Base-by-base conservation (phyloP, 352 stramenopile genomes). In the Phytophthora megakarya region DNA sequence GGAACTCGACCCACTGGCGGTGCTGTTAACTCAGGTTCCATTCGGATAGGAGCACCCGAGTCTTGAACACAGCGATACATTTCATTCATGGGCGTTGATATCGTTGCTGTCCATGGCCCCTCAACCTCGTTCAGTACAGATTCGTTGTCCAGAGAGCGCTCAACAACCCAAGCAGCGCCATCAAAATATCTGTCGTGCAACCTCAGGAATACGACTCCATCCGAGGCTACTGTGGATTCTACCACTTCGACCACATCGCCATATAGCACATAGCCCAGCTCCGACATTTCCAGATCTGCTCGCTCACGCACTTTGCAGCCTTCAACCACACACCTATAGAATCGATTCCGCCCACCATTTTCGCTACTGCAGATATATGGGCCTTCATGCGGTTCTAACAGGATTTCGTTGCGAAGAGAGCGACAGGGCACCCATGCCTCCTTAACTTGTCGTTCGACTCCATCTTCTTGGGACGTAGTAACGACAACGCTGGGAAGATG, bases 171-270 rank as follows among this genome's bases (percentile, higher is more conserved):
- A 47, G 78, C 80, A 1, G 67, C 44, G 5, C 72, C 81, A 48
- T 91, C 81, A 73, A 92, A 92, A 66, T 92, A 92, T 15, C 78
- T 66, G 15, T 70, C 63, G 49, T 92, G 76, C 8, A 92, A 60
- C 11, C 61, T 72, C 12, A 91, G 56, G 42, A 92, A 92, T 5
- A 91, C 78, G 18, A 92, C 40, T 28, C 84, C 81, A 43, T 89
- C 78, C 5, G 51, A 3, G 32, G 62, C 38, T 15, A 91, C 55
- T 22, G 32, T 51, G 25, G 78, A 70, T 54, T 85, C 71, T 16
- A 90, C 67, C n/a, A 89, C 80, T 61, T 92, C 78, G 9, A 91
- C 70, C 13, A 92, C 84, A 48, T 92, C 84, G 1, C 84, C 84
- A 23, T 90, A 92, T 3, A 91, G 68, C 49, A 92, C 67, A 54